phyloP scores from a whole-genome alignment of 2,329 filamentous ascomycete genomes.

The Geosmithia putterillii region DNA sequence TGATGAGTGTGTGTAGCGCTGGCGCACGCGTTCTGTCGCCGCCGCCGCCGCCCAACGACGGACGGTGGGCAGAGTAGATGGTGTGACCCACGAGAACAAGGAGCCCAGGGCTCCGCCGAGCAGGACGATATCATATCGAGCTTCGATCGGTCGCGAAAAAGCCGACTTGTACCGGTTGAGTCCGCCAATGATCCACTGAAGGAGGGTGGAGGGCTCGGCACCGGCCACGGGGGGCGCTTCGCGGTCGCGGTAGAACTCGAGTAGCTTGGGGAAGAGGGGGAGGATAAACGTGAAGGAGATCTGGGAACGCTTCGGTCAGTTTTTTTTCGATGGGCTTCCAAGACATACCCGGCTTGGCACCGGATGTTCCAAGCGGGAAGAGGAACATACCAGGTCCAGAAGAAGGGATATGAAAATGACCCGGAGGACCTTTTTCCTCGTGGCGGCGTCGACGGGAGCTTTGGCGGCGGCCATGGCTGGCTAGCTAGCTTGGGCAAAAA shows the following conservation, averaged over 20 bases:
- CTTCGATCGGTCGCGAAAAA: constrained; percentile 86
- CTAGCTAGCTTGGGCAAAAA: neutral
- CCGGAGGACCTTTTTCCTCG: constrained; percentile 69
- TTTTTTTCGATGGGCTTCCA: neutral
- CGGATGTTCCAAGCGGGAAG: neutral
- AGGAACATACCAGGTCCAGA: constrained; percentile 63
- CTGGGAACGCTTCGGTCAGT: constrained; percentile 33
- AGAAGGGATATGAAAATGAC: constrained; percentile 85
- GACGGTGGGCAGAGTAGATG: constrained; percentile 1
- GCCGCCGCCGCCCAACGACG: no score
- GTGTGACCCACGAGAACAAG: constrained; percentile 54
- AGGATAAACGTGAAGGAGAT: constrained; percentile 98
- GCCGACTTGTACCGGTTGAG: constrained; percentile 91
- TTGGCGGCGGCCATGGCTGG: constrained; percentile 12
- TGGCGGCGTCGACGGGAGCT: constrained; percentile 35
- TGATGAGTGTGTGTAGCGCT: no score
- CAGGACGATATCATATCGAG: constrained; percentile 92
- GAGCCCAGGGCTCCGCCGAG: constrained; percentile 89
- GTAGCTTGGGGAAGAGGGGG: constrained; percentile 85
- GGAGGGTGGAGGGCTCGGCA: constrained; percentile 45
- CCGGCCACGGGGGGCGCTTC: constrained; percentile 44
- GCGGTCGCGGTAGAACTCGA: constrained; percentile 88
- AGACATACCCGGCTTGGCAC: no score
- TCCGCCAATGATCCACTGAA: constrained; percentile 67
- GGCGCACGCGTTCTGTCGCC: no score